Evolutionary conservation across 305 asterid species (phyloP).

Genomic region (Solanum hybrid): DNA sequence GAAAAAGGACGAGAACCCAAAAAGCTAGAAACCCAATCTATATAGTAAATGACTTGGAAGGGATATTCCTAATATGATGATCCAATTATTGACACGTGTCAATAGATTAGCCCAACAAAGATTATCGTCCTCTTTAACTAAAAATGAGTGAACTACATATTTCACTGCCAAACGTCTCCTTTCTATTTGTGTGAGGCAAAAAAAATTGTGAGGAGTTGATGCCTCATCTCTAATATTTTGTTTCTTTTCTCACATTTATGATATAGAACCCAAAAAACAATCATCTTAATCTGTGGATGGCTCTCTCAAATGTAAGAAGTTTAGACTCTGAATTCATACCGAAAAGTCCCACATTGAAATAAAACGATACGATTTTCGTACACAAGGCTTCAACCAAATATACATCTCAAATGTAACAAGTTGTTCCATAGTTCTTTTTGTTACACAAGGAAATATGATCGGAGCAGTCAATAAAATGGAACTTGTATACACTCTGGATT

Average conservation of each 20-base stretch:
- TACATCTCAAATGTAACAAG: background rate
- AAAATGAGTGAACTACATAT: conserved; percentile 38
- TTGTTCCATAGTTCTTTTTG: background rate
- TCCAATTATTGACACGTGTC: conserved; percentile 40
- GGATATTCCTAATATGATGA: conserved; percentile 19
- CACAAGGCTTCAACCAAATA: background rate
- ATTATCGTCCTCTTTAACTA: conserved; percentile 46
- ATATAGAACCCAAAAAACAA: background rate
- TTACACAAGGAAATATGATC: background rate
- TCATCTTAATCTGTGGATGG: background rate
- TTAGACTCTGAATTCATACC: background rate
- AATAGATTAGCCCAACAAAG: conserved; percentile 39
- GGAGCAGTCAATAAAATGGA: background rate
- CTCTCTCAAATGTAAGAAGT: background rate
- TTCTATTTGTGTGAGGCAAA: conserved; percentile 1
- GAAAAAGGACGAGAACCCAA: conserved; percentile 9
- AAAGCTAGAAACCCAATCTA: conserved; percentile 17
- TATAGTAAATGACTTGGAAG: conserved; percentile 18
- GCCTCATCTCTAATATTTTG: conserved; percentile 12
- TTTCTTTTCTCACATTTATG: background rate
- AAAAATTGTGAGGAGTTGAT: background rate
- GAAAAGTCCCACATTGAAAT: background rate
- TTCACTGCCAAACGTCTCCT: conserved; percentile 22
- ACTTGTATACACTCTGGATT: background rate
- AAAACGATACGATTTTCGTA: background rate